Evolutionary conservation across 805 yeast genomes (phyloP).

Genomic region (Saccharomycopsis babjevae): DNA sequence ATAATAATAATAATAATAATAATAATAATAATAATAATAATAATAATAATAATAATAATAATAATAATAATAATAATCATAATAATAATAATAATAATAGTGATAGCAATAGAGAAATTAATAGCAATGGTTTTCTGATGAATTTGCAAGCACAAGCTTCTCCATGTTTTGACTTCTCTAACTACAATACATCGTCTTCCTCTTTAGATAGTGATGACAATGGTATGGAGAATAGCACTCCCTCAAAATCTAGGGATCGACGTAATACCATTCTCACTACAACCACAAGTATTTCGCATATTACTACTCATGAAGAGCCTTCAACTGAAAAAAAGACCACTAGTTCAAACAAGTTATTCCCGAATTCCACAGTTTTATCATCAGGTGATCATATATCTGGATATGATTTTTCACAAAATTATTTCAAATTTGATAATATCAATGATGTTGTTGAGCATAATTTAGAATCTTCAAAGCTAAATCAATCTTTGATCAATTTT

Average conservation of each 20-base stretch:
- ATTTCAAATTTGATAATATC: not conserved
- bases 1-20: no score
- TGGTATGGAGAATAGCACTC: not conserved
- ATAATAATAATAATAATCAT: no score
- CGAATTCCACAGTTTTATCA: not conserved
- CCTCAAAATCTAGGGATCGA: conserved; percentile 4
- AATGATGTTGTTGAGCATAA: not conserved
- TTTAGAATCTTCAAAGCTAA: not conserved
- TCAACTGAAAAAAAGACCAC: not conserved
- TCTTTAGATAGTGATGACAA: not conserved
- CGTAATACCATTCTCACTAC: conserved; percentile 12
- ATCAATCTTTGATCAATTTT: not conserved
- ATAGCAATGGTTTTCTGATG: not conserved
- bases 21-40: no score
- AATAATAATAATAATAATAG: no score
- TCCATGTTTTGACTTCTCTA: not conserved
- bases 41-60: no score
- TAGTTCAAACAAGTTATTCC: not conserved
- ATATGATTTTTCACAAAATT: not conserved
- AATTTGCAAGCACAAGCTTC: not conserved
- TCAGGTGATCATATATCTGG: not conserved
- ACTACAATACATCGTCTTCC: conserved; percentile 1
- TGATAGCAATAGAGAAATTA: not conserved
- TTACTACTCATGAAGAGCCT: not conserved
- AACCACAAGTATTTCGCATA: not conserved